phyloP scores from a whole-genome alignment of 139 green algal genomes.

The Astrephomene gubernaculifera region DNA sequence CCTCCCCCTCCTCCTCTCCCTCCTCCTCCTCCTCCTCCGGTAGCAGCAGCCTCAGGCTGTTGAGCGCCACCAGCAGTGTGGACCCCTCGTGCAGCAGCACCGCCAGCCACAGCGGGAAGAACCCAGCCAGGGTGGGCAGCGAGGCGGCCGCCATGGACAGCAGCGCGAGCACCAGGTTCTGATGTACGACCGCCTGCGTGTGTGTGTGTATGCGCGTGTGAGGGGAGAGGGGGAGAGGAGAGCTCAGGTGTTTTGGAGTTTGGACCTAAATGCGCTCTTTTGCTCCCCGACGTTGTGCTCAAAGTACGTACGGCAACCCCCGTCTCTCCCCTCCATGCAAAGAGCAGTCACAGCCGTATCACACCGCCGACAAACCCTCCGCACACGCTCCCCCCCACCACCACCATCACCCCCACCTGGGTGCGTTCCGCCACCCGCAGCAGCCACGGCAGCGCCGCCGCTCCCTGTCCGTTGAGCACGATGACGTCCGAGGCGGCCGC shows the following conservation, averaged over 20 bases:
- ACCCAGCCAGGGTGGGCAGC: conserved; percentile 80
- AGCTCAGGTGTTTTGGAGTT: no score
- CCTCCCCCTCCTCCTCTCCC: not conserved
- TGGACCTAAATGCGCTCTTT: no score
- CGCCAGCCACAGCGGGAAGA: conserved; percentile 91
- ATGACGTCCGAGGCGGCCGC: conserved; percentile 85
- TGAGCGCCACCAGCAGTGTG: conserved; percentile 91
- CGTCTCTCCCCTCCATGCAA: no score
- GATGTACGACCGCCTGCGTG: conserved; percentile 15
- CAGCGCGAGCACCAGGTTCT: conserved; percentile 87
- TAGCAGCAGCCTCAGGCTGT: conserved; percentile 79
- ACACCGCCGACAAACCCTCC: no score
- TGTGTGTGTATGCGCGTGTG: no score
- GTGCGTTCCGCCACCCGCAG: conserved; percentile 73
- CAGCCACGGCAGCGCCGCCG: conserved; percentile 81
- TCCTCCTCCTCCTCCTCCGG: not conserved
- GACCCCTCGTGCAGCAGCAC: conserved; percentile 93
- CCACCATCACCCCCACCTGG: conserved; percentile 36
- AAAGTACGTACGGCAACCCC: no score
- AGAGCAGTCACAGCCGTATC: no score
- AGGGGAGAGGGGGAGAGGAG: not conserved
- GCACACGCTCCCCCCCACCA: no score
- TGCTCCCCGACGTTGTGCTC: no score
- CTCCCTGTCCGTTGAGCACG: conserved; percentile 80
- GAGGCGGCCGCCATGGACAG: conserved; percentile 76